A percentile compares a stretch with the other conserved stretches of the same genome.
Conservation (phyloP, 371 early-diverging fungal species). For the Mucor lusitanicus region DNA sequence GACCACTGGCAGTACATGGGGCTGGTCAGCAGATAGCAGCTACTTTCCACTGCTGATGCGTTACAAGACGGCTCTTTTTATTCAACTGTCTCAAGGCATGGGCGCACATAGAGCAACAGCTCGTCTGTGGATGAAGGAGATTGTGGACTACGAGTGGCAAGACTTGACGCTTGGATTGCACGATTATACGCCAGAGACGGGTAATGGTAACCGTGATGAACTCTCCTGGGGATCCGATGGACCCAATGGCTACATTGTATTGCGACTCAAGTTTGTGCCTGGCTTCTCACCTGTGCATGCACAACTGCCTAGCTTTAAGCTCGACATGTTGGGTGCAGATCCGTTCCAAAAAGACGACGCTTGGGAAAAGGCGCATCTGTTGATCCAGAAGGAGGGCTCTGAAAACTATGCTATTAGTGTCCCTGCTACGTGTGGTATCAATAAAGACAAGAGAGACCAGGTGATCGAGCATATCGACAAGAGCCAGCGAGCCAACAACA, state of each 20-base stretch:
- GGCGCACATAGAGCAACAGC: conserved; percentile 17
- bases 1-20: background rate
- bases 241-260: conserved; percentile 17
- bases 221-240: conserved; percentile 27
- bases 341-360: conserved; percentile 34
- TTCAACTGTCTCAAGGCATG: conserved; percentile 28
- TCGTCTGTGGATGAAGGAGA: conserved; percentile 27
- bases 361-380: conserved; percentile 17
- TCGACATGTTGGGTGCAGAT: conserved; percentile 40
- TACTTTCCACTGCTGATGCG: conserved; percentile 40
- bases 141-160: conserved; percentile 30
- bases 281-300: conserved; percentile 38
- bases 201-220: conserved; percentile 32
- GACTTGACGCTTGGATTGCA: conserved; percentile 27
- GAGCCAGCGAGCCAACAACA: background rate
- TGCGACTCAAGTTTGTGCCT: conserved; percentile 29
- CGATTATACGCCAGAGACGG: background rate
- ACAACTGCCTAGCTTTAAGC: conserved; percentile 18
- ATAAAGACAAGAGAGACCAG: background rate
- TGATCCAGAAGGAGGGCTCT: conserved; percentile 20
- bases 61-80: conserved; percentile 31
- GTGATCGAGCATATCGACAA: background rate
- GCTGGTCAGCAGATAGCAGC: conserved; percentile 23
- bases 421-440: background rate
- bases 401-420: background rate